Conservation (phyloP, 345 rosid species). For the Pistacia integerrima region DNA sequence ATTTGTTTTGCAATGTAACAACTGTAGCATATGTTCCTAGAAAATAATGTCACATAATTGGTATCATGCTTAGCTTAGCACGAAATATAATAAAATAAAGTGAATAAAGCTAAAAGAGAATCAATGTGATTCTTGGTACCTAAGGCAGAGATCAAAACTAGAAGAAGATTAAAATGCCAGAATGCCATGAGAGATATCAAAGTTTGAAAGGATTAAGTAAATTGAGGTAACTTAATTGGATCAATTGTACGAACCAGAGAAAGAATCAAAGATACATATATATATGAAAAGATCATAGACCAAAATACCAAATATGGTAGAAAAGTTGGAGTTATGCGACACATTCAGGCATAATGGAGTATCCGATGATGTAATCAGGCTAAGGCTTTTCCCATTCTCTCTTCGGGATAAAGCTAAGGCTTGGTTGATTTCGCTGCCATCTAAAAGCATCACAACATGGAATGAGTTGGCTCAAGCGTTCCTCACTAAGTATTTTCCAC, state of each 20-base stretch:
- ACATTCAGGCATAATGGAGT: no score
- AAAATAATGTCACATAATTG: not conserved
- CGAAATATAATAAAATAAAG: not conserved
- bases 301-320: not conserved
- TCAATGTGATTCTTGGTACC: not conserved
- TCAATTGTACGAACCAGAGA: not conserved
- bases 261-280: not conserved
- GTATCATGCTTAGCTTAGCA: no score
- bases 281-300: not conserved
- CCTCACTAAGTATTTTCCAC: no score
- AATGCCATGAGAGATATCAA: not conserved
- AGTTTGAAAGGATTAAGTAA: not conserved
- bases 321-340: not conserved
- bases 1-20: constrained; percentile 36
- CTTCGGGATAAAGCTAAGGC: no score
- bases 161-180: not conserved
- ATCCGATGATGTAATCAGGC: no score
- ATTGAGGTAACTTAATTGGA: not conserved
- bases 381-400: no score
- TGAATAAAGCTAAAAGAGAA: not conserved
- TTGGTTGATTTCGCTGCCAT: no score
- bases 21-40: constrained; percentile 10
- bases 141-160: constrained; percentile 7
- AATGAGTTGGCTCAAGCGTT: no score
- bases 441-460: no score